These are phyloP conservation scores for Podospora fimiseda DNA, from an alignment of 495 filamentous ascomycete species.

Conservation along the genomic window DNA sequence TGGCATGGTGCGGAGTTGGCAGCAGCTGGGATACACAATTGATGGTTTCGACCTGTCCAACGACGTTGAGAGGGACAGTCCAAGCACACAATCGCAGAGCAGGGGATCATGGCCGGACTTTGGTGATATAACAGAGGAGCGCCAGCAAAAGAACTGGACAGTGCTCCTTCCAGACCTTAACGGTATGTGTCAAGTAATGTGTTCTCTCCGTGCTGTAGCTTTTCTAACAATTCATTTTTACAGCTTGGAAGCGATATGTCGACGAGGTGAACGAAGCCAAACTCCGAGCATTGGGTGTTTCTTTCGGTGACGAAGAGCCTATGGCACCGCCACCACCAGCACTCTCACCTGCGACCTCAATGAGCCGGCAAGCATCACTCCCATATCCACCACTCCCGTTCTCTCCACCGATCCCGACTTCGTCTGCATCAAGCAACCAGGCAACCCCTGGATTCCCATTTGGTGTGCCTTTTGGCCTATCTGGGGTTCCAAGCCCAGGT, in stretches of 20 bases:
- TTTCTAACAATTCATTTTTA: constrained; percentile 5
- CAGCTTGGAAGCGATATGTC: constrained; percentile 81
- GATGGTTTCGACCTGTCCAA: constrained; percentile 60
- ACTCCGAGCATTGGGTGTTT: constrained; percentile 82
- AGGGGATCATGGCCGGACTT: constrained; percentile 66
- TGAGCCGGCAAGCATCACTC: constrained; percentile 56
- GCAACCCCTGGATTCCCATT: constrained; percentile 55
- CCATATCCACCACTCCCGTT: constrained; percentile 60
- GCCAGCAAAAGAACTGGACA: constrained; percentile 43
- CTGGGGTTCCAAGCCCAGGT: constrained; percentile 52
- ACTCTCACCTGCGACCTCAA: constrained; percentile 43
- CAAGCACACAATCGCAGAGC: constrained; percentile 52
- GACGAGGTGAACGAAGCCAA: constrained; percentile 79
- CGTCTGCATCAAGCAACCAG: constrained; percentile 57
- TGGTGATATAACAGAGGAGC: constrained; percentile 50
- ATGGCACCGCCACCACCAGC: constrained; percentile 47
- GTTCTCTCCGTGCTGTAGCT: not conserved
- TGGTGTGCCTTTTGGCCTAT: constrained; percentile 47
- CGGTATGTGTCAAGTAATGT: constrained; percentile 24
- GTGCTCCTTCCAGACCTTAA: constrained; percentile 72
- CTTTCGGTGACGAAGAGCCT: constrained; percentile 63
- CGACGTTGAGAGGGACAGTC: constrained; percentile 28
- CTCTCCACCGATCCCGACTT: constrained; percentile 65
- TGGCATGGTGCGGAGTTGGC: constrained; percentile 62
- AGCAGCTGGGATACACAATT: constrained; percentile 67